These are phyloP conservation scores for Meyerozyma elateridarum DNA, from an alignment of 1,139 yeast genomes.

Conservation along the genomic window DNA sequence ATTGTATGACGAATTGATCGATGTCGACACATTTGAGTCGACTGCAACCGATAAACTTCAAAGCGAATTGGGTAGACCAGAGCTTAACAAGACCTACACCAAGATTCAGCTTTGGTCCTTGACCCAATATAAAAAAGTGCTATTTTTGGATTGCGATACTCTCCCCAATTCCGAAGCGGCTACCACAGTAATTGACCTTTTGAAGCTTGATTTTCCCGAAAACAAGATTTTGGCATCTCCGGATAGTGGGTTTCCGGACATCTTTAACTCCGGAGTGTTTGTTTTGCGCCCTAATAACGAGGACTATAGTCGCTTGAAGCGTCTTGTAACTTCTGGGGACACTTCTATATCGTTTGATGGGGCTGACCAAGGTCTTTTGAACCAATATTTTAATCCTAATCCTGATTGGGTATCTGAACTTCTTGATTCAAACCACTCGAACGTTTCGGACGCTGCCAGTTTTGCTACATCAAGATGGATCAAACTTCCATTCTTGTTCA, in stretches of 20 bases:
- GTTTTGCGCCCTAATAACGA: slow-evolving; percentile 53
- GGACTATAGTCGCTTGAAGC: slow-evolving; percentile 41
- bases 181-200: slow-evolving; percentile 27
- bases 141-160: slow-evolving; percentile 82
- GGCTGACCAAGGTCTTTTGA: slow-evolving; percentile 91
- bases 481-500: slow-evolving; percentile 73
- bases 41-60: slow-evolving; percentile 22
- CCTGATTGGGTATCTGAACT: slow-evolving; percentile 37
- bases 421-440: slow-evolving; percentile 5
- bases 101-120: slow-evolving; percentile 73
- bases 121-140: slow-evolving; percentile 51
- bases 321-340: slow-evolving; percentile 23
- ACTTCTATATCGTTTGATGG: slow-evolving; percentile 66
- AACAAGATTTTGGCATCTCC: slow-evolving; percentile 69
- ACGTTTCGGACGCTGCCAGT: slow-evolving; percentile 1
- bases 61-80: slow-evolving; percentile 60
- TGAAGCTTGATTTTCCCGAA: slow-evolving; percentile 27
- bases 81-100: slow-evolving; percentile 64
- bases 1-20: slow-evolving; percentile 30
- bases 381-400: slow-evolving; percentile 62
- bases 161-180: slow-evolving; percentile 46
- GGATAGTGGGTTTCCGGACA: slow-evolving; percentile 94
- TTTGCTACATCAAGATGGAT: slow-evolving; percentile 46
- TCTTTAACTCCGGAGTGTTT: slow-evolving; percentile 87
- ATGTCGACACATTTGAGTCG: slow-evolving; percentile 26